These are phyloP conservation scores for Nicotiana knightiana DNA, from an alignment of 257 asterid genomes.

Conservation along the genomic window DNA sequence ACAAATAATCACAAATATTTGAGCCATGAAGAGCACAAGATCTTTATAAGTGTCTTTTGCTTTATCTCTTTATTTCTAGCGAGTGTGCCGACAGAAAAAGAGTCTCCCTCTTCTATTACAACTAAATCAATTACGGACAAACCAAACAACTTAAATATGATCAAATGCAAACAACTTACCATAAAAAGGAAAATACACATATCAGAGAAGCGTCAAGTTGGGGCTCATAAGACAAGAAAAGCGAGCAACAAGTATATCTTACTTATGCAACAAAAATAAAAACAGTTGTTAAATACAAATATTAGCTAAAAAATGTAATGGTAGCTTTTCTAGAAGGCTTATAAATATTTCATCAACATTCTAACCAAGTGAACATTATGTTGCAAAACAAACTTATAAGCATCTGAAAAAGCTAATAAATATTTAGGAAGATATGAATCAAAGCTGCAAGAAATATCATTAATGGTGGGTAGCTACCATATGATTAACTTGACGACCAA, in stretches of 20 bases:
- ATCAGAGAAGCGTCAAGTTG: not conserved
- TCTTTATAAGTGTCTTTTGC: not conserved
- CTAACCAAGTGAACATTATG: not conserved
- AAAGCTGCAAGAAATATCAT: not conserved
- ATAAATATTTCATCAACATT: not conserved
- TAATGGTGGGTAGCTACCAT: constrained; percentile 30
- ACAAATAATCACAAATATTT: not conserved
- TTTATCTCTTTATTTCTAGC: not conserved
- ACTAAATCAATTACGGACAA: not conserved
- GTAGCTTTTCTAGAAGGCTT: not conserved
- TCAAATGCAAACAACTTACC: not conserved
- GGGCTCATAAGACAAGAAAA: not conserved
- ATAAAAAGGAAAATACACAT: not conserved
- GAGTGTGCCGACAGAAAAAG: not conserved
- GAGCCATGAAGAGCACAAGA: not conserved
- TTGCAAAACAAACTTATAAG: not conserved
- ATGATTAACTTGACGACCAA: constrained; percentile 51
- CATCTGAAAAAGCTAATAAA: not conserved
- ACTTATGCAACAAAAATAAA: not conserved
- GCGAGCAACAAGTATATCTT: not conserved
- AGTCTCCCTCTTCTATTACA: not conserved
- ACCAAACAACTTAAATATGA: not conserved
- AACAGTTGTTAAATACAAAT: not conserved
- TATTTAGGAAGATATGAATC: not conserved
- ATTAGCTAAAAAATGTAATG: not conserved